A percentile compares a stretch with the other conserved stretches of the same genome.
phyloP scores from a whole-genome alignment of 108 stramenopile species.

The Skeletonema costatum region DNA sequence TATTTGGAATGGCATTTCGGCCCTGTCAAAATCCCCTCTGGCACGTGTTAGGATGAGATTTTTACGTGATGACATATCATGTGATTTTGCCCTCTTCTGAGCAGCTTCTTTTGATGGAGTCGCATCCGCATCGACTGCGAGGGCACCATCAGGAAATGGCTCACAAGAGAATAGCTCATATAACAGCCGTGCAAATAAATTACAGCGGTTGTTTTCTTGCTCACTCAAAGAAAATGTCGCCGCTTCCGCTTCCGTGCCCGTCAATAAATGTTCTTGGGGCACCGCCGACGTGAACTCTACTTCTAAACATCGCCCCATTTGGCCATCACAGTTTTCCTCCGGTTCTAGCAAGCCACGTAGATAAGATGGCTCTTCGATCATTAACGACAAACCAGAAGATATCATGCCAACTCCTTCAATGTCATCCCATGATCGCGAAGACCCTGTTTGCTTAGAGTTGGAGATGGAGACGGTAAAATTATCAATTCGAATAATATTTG shows the following conservation, averaged over 20 bases:
- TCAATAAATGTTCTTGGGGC: not conserved
- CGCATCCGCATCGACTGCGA: not conserved
- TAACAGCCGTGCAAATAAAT: slow-evolving; percentile 16
- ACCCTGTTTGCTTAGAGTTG: not conserved
- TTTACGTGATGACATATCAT: not conserved
- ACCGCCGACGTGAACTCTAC: slow-evolving; percentile 1
- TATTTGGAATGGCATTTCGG: not conserved
- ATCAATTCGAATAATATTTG: not conserved
- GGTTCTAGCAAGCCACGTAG: not conserved
- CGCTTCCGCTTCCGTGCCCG: not conserved
- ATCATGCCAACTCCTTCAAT: slow-evolving; percentile 36
- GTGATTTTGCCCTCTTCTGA: not conserved
- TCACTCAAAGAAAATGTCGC: not conserved
- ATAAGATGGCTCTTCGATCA: slow-evolving; percentile 13
- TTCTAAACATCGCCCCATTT: slow-evolving; percentile 11
- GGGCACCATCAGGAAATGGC: not conserved
- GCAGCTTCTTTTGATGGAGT: not conserved
- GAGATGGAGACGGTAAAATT: not conserved
- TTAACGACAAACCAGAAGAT: slow-evolving; percentile 13
- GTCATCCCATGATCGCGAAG: slow-evolving; percentile 4
- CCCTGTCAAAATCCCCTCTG: not conserved
- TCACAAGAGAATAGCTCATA: slow-evolving; percentile 16
- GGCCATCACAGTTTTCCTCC: not conserved
- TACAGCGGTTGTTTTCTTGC: slow-evolving; percentile 3
- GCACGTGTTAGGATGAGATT: too few species aligned